Percentiles rank a stretch among this genome's conserved stretches.
Evolutionary conservation across 495 filamentous ascomycete species (phyloP).

Genomic region (Pyrenula massariospora): DNA sequence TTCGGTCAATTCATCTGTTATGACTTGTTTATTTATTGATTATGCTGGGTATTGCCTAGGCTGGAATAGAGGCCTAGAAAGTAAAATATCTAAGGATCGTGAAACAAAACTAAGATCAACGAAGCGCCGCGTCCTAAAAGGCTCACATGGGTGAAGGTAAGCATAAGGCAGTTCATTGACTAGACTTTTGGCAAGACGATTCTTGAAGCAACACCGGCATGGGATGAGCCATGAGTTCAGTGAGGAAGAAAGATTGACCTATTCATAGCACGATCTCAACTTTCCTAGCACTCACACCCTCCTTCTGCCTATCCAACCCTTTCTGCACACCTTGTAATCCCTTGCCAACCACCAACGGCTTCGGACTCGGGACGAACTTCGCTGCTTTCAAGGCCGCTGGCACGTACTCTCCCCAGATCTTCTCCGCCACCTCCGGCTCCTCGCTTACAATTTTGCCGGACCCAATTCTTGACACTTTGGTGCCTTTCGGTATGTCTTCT

Average conservation of each 20-base stretch:
- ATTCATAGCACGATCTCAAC: slow-evolving; percentile 20
- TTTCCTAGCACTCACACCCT: slow-evolving; percentile 33
- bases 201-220: no score
- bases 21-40: no score
- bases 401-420: slow-evolving; percentile 21
- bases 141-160: no score
- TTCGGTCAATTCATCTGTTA: no score
- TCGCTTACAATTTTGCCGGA: neutral
- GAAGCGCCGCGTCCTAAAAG: no score
- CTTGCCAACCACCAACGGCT: slow-evolving; percentile 19
- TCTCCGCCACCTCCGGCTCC: slow-evolving; percentile 14
- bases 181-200: no score
- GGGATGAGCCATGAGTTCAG: neutral
- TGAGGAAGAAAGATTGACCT: neutral
- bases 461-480: slow-evolving; percentile 4
- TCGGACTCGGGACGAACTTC: slow-evolving; percentile 15
- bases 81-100: no score
- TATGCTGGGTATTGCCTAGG: no score
- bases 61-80: no score
- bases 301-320: slow-evolving; percentile 22
- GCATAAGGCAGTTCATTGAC: no score
- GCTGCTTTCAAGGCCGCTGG: slow-evolving; percentile 16
- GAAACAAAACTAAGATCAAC: no score
- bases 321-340: slow-evolving; percentile 31
- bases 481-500: slow-evolving; percentile 2